Base-by-base conservation (phyloP, 179 eudicot genomes). In the Pouteria campechiana region DNA sequence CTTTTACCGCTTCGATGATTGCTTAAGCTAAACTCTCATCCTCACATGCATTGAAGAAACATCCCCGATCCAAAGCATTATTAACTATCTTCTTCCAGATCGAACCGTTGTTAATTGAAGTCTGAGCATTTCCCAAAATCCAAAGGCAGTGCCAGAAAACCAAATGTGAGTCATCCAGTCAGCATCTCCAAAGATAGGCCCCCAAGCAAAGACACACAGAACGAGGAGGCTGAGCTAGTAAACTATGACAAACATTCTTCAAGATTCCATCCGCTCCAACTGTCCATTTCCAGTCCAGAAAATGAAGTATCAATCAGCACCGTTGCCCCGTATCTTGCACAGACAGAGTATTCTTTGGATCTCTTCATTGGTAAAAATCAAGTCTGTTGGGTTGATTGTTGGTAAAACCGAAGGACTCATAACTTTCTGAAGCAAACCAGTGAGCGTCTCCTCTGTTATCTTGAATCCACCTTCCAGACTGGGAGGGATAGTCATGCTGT, bases 331-430 rank as follows among this genome's bases (percentile, higher is more conserved):
- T 50, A 79, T 52, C 67, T 86, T 5, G 94, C 82, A 55, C 90
- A 90, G 3, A 69, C 49, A n/a, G 86, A 45, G 41, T 58, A 86
- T 48, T 2, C 32, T 58, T 46, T 73, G 73, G 33, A 90, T 76
- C 60, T 90, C 98, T 54, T 73, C 69, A 12, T 79, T 61, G 59
- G 64, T 79, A 65, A 86, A 90, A 17, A 90, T 57, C 70, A 75
- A 60, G 30, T 96, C 98, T 24, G 92, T 90, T 12, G 96, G 98
- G 58, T 55, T 86, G 53, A 77, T 64, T 21, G 98, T 90, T 30
- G 98, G 98, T 29, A 81, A 90, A 15, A 90, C 44, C 98, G 95
- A 90, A 13, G 98, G 98, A 43, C 61, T 90, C 25, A 64, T 45
- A 48, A 86, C 73, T 10, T 63, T 67, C 50, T 75, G 65, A 25